These are phyloP conservation scores for Myriosclerotinia scirpicola DNA, from an alignment of 2,329 filamentous ascomycete genomes.

Conservation along the genomic window DNA sequence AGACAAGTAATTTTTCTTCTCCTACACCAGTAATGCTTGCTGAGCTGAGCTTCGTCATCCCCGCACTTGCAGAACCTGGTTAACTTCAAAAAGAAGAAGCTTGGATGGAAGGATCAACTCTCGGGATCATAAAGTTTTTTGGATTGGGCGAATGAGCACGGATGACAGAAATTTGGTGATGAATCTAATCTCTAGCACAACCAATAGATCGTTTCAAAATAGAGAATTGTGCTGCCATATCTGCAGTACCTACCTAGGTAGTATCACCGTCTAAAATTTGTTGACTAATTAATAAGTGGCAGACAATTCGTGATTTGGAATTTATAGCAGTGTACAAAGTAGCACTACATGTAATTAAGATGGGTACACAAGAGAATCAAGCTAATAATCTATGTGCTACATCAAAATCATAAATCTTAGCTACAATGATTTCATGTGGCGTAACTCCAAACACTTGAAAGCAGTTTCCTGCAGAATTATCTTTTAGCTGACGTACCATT, in stretches of 20 bases:
- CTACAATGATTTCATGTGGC: neutral
- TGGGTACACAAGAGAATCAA: no score
- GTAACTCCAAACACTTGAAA: neutral
- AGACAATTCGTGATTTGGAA: neutral
- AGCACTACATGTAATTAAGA: neutral
- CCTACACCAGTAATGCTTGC: neutral
- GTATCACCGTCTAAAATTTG: no score
- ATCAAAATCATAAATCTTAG: neutral
- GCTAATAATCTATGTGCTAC: neutral
- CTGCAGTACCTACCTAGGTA: no score
- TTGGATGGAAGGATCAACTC: neutral
- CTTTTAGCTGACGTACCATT: neutral
- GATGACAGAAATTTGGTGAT: neutral
- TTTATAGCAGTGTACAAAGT: neutral
- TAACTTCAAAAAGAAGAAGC: no score
- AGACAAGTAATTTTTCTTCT: neutral
- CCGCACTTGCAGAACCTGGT: conserved; percentile 1
- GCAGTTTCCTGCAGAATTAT: conserved; percentile 2
- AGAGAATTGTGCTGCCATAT: no score
- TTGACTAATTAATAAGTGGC: neutral
- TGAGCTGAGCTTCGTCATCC: neutral
- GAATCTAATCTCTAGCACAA: neutral
- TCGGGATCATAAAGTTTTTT: neutral
- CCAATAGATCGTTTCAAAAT: neutral
- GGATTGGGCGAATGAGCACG: neutral